phyloP scores from a whole-genome alignment of 2,329 filamentous ascomycete genomes.

The Talaromyces sp. region DNA sequence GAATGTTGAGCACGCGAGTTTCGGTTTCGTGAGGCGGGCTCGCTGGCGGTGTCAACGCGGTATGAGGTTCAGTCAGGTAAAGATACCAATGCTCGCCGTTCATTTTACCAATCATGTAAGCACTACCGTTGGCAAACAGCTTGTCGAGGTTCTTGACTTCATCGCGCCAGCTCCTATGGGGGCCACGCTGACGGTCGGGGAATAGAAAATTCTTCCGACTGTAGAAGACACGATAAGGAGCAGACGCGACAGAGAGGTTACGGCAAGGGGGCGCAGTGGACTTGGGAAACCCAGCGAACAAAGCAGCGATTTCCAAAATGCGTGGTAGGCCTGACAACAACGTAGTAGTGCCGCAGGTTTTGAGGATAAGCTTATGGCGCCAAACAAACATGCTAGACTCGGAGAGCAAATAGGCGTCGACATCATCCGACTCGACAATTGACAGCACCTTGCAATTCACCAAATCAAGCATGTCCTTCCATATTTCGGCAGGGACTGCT shows the following conservation, averaged over 20 bases:
- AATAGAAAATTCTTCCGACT: constrained; percentile 98
- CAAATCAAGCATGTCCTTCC: constrained; percentile 95
- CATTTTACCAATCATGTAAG: constrained; percentile 99
- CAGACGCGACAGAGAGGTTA: constrained; percentile 71
- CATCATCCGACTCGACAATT: constrained; percentile 84
- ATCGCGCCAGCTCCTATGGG: constrained; percentile 95
- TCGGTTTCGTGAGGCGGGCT: constrained; percentile 62
- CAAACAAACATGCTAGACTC: constrained; percentile 99
- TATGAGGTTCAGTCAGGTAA: constrained; percentile 87
- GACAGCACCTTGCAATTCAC: constrained; percentile 99
- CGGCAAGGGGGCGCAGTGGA: constrained; percentile 64
- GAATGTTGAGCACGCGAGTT: constrained; percentile 57
- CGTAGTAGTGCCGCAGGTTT: constrained; percentile 97
- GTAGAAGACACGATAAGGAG: constrained; percentile 95
- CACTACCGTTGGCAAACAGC: constrained; percentile 86
- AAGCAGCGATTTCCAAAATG: constrained; percentile 85
- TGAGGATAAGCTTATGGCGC: constrained; percentile 97
- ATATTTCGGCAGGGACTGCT: constrained; percentile 74
- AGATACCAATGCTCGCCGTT: constrained; percentile 99
- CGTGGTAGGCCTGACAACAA: constrained; percentile 83
- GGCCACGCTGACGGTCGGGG: constrained; percentile 87
- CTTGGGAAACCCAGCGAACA: constrained; percentile 84
- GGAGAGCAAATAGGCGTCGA: constrained; percentile 94
- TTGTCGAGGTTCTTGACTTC: constrained; percentile 91
- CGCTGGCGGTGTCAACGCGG: constrained; percentile 72